These are phyloP conservation scores for Paramecium biaurelia DNA, from an alignment of 73 alveolate species.

Conservation along the genomic window DNA sequence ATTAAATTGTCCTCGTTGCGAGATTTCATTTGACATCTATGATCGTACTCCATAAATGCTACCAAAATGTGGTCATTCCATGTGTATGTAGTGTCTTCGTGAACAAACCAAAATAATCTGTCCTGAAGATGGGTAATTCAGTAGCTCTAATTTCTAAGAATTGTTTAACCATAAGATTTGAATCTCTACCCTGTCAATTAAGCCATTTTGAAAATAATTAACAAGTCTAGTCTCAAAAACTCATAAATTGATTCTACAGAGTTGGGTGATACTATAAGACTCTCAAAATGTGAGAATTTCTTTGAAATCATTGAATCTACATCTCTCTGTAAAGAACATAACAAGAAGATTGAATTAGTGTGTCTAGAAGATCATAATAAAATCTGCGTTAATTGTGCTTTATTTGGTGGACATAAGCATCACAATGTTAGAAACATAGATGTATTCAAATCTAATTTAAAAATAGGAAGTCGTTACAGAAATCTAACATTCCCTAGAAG, in stretches of 20 bases:
- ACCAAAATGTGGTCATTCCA: constrained; percentile 51
- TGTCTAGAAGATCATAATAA: constrained; percentile 1
- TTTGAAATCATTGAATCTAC: constrained; percentile 10
- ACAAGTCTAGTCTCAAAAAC: constrained; percentile 1
- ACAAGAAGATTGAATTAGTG: constrained; percentile 36
- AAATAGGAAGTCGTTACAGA: constrained; percentile 19
- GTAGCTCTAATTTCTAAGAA: background rate
- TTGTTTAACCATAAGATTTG: constrained; percentile 15
- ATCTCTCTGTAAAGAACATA: background rate
- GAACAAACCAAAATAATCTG: constrained; percentile 15
- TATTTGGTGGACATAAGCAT: constrained; percentile 32
- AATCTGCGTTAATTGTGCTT: constrained; percentile 40
- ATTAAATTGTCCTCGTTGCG: constrained; percentile 54
- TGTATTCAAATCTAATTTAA: background rate
- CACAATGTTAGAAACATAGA: constrained; percentile 45
- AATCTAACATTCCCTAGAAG: background rate
- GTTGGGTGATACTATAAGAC: constrained; percentile 1
- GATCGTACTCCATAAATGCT: constrained; percentile 48
- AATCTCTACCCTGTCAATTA: constrained; percentile 10
- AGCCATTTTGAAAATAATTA: constrained; percentile 10
- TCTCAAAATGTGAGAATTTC: constrained; percentile 39
- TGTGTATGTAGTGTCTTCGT: constrained; percentile 42
- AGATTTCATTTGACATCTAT: background rate
- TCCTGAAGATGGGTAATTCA: constrained; percentile 52
- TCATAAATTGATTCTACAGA: constrained; percentile 37